Conservation (phyloP, 805 yeast species). For the Ogataea paraovalis region DNA sequence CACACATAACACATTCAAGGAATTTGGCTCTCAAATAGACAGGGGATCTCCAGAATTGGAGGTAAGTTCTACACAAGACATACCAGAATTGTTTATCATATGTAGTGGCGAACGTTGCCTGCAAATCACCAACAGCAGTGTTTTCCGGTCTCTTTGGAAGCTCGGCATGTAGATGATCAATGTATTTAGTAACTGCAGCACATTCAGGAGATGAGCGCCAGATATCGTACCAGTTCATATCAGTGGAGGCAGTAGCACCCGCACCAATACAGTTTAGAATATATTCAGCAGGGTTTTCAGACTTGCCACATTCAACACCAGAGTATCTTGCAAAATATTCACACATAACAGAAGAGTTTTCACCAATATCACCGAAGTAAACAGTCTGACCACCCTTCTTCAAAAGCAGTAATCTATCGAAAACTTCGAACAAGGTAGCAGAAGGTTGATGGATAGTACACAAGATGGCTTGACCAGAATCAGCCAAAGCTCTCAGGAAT, state of each 20-base stretch:
- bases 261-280: constrained; percentile 75
- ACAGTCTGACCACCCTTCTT: constrained; percentile 52
- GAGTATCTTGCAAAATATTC: constrained; percentile 47
- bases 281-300: constrained; percentile 74
- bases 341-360: constrained; percentile 40
- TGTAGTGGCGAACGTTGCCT: constrained; percentile 42
- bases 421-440: constrained; percentile 40
- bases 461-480: constrained; percentile 50
- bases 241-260: constrained; percentile 66
- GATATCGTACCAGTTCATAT: constrained; percentile 58
- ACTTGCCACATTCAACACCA: constrained; percentile 59
- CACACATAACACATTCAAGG: constrained; percentile 38
- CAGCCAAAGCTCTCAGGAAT: constrained; percentile 45
- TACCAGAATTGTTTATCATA: constrained; percentile 35
- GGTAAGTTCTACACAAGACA: constrained; percentile 36
- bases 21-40: constrained; percentile 48
- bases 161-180: constrained; percentile 29
- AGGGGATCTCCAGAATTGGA: constrained; percentile 50
- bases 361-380: constrained; percentile 51
- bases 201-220: constrained; percentile 47
- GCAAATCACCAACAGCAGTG: constrained; percentile 23
- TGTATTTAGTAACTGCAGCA: constrained; percentile 27
- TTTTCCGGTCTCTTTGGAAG: constrained; percentile 26
- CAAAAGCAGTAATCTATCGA: constrained; percentile 41
- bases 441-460: constrained; percentile 56